These are phyloP conservation scores for Sporobolomyces roseus DNA, from an alignment of 768 basidiomycete species.

Conservation along the genomic window DNA sequence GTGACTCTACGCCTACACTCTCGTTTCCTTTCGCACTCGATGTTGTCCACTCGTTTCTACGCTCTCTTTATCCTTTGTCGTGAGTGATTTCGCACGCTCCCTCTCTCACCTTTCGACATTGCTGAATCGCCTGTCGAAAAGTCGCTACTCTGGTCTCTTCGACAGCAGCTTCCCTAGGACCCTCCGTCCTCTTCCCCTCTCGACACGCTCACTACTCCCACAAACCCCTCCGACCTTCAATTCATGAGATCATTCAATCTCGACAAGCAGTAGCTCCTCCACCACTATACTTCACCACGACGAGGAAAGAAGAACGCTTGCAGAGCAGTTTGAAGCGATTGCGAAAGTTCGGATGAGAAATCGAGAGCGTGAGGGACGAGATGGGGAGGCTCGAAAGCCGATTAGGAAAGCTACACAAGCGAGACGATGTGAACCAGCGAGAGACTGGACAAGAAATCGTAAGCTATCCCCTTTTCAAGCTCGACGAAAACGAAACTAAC, in stretches of 20 bases:
- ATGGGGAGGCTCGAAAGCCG: not conserved
- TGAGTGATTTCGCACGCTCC: not conserved
- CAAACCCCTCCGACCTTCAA: not conserved
- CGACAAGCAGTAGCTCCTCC: slow-evolving; percentile 9
- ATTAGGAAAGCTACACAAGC: not conserved
- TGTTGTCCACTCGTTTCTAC: too few relatives aligned
- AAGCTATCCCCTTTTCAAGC: not conserved
- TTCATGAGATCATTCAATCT: slow-evolving; percentile 1
- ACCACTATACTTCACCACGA: not conserved
- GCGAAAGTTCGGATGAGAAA: not conserved
- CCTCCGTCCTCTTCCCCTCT: too few relatives aligned
- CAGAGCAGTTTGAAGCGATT: not conserved
- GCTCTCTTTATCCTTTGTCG: not conserved
- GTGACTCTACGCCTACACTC: slow-evolving; percentile 20
- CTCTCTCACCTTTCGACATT: not conserved
- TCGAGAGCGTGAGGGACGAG: not conserved
- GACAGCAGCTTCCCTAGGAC: too few relatives aligned
- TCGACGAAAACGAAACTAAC: not conserved
- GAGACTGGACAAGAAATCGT: slow-evolving; percentile 10
- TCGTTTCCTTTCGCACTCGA: too few relatives aligned
- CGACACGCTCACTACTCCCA: not conserved
- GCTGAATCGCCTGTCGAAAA: too few relatives aligned
- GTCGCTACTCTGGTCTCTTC: too few relatives aligned
- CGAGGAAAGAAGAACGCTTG: not conserved
- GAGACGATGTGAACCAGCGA: not conserved